These are phyloP conservation scores for Rhynchospora pubera DNA, from an alignment of 176 grass and related monocot genomes.

Conservation along the genomic window DNA sequence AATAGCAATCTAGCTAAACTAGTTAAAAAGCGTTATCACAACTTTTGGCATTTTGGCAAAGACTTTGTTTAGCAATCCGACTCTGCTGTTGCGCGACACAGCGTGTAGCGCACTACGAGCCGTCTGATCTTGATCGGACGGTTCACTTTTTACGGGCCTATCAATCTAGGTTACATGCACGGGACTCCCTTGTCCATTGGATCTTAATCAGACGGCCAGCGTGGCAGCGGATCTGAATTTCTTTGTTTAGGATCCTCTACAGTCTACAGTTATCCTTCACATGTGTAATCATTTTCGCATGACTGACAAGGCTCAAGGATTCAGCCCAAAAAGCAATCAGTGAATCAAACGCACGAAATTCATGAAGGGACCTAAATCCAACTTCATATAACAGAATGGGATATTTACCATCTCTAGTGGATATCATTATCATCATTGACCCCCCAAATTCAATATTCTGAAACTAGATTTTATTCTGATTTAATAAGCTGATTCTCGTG, in stretches of 20 bases:
- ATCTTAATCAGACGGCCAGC: too few relatives aligned
- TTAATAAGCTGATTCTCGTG: not conserved
- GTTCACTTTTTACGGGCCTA: too few relatives aligned
- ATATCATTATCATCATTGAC: not conserved
- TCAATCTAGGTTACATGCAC: too few relatives aligned
- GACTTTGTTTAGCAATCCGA: too few relatives aligned
- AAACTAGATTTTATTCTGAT: conserved; percentile 26
- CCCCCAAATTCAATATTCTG: conserved; percentile 11
- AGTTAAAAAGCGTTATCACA: conserved; percentile 1
- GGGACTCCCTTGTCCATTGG: too few relatives aligned
- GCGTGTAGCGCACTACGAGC: too few relatives aligned
- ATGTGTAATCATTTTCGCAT: not conserved
- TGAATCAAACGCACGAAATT: not conserved
- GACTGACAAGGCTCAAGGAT: not conserved
- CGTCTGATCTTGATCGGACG: too few relatives aligned
- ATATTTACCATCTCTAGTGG: not conserved
- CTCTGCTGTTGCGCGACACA: too few relatives aligned
- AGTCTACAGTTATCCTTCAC: not conserved
- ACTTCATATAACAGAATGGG: not conserved
- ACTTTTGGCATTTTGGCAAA: not conserved
- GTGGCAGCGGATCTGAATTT: too few relatives aligned
- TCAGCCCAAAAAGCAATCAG: not conserved
- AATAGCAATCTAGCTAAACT: conserved; percentile 1
- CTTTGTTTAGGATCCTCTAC: not conserved
- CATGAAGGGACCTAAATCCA: not conserved